Base-by-base conservation (phyloP, 441 rosid genomes). In the Breynia disticha region DNA sequence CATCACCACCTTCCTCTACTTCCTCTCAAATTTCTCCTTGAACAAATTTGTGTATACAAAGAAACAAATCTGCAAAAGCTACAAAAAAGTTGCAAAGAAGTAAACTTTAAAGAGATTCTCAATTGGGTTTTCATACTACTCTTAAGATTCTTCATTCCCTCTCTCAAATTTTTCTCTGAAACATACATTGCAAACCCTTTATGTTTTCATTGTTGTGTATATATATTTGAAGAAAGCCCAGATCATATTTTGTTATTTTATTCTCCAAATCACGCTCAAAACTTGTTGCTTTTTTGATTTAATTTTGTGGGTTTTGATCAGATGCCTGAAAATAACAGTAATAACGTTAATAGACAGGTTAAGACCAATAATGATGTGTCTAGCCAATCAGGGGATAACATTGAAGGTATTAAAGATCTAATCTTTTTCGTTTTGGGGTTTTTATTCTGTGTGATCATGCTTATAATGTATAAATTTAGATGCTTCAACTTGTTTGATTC, bases 371-470 rank as follows among this genome's bases (percentile, higher is more conserved):
- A 41, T 41, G 63, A 68, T 54, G 72, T 67, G 17, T 68, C 83
- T 16, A 67, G 65, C 76, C 82, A 70, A 65, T 77, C 87, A 49
- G 57, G 77, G 52, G 87, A 70, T n/a, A 70, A 73, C 63, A 70
- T 77, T 55, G 70, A 79, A 75, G 87, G 87, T 77, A 75, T 55
- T 66, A 39, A 11, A 18, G 5, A 24, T 28, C 35, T 28, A 28
- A 28, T 28, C 35, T 28, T 28, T 28, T 28, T 28, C 35, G 49
- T 53, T 55, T 46, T 22, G 13, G 48, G 56, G 32, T 45, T 41
- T 46, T 45, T 48, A 0, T 41, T 39, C 10, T 35, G 16, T 43
- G 21, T 53, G 61, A 57, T 68, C 66, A 50, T 32, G 35, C 47
- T 50, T 45, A 5, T 17, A 16, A 55, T 50, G 55, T 55, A 20